phyloP scores from a whole-genome alignment of 306 rosid genomes.

The Malus fusca region DNA sequence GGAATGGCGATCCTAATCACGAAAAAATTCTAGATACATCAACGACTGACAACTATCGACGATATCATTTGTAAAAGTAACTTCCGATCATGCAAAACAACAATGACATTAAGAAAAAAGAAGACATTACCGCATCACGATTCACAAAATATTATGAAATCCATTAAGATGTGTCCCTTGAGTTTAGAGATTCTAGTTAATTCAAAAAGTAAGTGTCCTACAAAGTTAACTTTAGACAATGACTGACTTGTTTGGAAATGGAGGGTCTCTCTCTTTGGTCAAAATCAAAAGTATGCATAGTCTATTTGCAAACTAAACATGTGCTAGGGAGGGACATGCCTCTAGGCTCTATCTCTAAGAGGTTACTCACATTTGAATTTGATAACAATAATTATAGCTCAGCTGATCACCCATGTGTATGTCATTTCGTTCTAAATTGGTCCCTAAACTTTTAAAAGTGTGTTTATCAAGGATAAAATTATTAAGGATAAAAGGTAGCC shows the following conservation, averaged over 20 bases:
- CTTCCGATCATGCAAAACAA: not conserved
- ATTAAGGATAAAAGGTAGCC: no score
- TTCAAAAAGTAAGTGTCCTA: not conserved
- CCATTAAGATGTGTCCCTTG: not conserved
- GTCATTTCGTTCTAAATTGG: not conserved
- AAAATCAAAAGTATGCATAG: not conserved
- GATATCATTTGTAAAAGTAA: not conserved
- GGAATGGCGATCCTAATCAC: not conserved
- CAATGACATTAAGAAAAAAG: not conserved
- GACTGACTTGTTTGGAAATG: not conserved
- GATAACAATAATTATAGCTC: no score
- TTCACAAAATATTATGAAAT: not conserved
- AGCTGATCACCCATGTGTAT: not conserved
- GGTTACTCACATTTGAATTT: not conserved
- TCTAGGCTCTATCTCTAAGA: not conserved
- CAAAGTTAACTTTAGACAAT: not conserved
- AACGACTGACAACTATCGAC: not conserved
- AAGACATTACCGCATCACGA: not conserved
- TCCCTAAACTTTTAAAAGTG: no score
- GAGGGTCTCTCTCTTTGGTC: not conserved
- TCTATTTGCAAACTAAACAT: not conserved
- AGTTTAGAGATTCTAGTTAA: not conserved
- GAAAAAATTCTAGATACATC: not conserved
- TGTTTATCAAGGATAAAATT: no score
- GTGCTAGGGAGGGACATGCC: not conserved